Evolutionary conservation across 2,329 filamentous ascomycete genomes (phyloP), one percentile per base, ranked within the genome.

Genomic region (Penicillium sp.): DNA sequence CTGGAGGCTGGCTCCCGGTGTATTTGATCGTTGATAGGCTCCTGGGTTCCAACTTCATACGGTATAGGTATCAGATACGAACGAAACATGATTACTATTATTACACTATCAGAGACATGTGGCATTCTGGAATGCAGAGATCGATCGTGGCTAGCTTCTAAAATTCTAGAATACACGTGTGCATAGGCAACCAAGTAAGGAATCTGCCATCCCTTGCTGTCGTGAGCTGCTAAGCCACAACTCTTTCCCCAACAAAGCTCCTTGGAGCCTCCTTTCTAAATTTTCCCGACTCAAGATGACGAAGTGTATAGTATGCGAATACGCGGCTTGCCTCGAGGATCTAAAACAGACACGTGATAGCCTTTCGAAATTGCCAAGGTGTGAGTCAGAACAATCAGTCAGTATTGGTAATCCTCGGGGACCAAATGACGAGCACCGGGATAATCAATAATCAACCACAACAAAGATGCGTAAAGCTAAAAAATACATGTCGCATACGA

Each of bases 341-440:
- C 10, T 33, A 23, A 15, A 15, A 19, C 45, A n/a, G 11, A 15
- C 38, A 38, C 33, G 41, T 53, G 23, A 47, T 33, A 21, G 8
- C 13, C 9, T 2, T 16, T 38, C 15, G 29, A 16, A 31, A 6
- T 25, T 25, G 21, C 31, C 31, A 23, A 33, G 19, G 5, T 21
- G 39, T 55, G 53, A 55, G 29, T 55, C 53, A 55, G 19, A 38
- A 52, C n/a, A 36, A 15, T 10, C 15, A 44, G 27, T 29, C 43
- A 53, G 27, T 19, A 7, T 33, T 19, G 23, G 40, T 27, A 41
- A 54, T 25, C 3, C 45, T 15, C 5, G n/a, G 38, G 33, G 11
- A 33, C 11, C 5, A 33, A 15, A 43, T 50, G 38, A 16, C 52
- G 9, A 44, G 41, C 2, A 15, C 21, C 40, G 23, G 21, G 11